Evolutionary conservation across 1,284 basidiomycete species (phyloP), one percentile per base, ranked within the genome.

Genomic region (Cutaneotrichosporon daszewskae): DNA sequence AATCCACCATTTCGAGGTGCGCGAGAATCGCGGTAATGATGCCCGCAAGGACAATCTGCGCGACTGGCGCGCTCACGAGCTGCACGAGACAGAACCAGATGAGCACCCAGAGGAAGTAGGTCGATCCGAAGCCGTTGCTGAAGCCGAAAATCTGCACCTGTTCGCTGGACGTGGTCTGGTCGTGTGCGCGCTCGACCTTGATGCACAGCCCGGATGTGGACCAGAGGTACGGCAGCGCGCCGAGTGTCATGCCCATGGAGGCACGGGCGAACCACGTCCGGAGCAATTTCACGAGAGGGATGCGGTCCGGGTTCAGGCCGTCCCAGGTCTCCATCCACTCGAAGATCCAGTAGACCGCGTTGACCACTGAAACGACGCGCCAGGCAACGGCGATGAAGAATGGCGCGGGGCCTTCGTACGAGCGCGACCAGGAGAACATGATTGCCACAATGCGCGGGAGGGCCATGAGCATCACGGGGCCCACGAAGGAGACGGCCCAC

Each of bases 101-200:
- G 16, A 78, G 75, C 75, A 84, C 81, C 60, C 95, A 85, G 34
- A 96, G 72, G 40, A 92, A 71, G 66, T 90, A 95, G 0, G 84
- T 81, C 16, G 89, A 82, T 3, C 91, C 95, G 56, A 84, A 88
- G 0, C 85, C 81, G 66, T 98, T 97, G 0, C 86, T 85, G 60
- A 86, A 95, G 0, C 94, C 91, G 2, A 90, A 72, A 1, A 97
- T 78, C 16, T 77, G 78, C 38, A 90, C 78, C 57, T 79, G 72
- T 47, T 59, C 44, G 54, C 54, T 43, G 47, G 43, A 28, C 23
- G 54, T 67, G 7, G 60, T 52, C 34, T 64, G 59, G 43, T 69
- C 62, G 11, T 53, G 35, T 24, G 69, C 64, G 38, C 68, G 63
- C 53, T 74, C 59, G 43, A 91, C 71, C 47, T 85, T 76, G 39